A percentile compares a stretch with the other conserved stretches of the same genome.
These are phyloP conservation scores for Gremmenia infestans DNA, from an alignment of 2,329 filamentous ascomycete genomes.

Conservation along the genomic window DNA sequence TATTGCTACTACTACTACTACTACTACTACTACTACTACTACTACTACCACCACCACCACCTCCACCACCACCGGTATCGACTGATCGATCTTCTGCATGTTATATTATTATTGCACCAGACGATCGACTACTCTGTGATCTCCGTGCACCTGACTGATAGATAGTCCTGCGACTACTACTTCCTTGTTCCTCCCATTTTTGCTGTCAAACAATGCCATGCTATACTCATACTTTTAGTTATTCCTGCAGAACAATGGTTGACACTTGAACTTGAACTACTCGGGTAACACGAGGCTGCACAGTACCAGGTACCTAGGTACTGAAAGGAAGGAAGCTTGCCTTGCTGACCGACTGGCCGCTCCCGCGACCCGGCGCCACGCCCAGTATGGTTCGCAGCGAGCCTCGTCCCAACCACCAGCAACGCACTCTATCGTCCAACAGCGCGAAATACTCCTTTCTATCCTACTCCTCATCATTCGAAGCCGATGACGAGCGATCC, in stretches of 20 bases:
- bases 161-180: not conserved
- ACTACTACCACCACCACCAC: too few relatives aligned
- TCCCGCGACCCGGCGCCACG: not conserved
- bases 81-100: too few relatives aligned
- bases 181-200: not conserved
- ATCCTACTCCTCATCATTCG: constrained; percentile 57
- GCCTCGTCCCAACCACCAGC: constrained; percentile 16
- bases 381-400: constrained; percentile 22
- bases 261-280: constrained; percentile 3
- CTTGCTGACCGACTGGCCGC: constrained; percentile 10
- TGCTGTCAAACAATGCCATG: not conserved
- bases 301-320: constrained; percentile 9
- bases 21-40: too few relatives aligned
- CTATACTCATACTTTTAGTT: not conserved
- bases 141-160: not conserved
- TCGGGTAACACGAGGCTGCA: constrained; percentile 18
- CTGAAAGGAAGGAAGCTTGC: constrained; percentile 7
- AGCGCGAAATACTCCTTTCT: constrained; percentile 49
- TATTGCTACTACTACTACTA: too few relatives aligned
- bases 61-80: too few relatives aligned
- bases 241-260: constrained; percentile 7
- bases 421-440: constrained; percentile 26
- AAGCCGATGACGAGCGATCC: constrained; percentile 66
- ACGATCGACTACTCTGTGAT: not conserved
- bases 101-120: too few relatives aligned